Base-by-base conservation (phyloP, 2,329 filamentous ascomycete genomes). In the Drechslerella stenobrocha region DNA sequence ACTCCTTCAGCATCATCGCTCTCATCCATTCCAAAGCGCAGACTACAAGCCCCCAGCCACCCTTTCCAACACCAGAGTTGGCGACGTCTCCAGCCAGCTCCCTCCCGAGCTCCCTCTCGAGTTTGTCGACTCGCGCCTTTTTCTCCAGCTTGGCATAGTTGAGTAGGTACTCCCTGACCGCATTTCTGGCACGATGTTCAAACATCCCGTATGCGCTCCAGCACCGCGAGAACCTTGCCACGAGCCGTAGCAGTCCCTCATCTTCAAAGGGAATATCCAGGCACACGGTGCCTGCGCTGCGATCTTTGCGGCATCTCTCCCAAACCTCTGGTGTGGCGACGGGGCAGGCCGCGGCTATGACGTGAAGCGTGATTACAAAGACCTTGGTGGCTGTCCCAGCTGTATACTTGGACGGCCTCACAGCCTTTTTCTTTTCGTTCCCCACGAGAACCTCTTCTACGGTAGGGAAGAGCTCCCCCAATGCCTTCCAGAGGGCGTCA, bases 1-100 rank as follows among this genome's bases (percentile, higher is more conserved):
- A 96, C 69, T 89, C 84, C 57, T 85, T 84, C 44, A 95, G 77
- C 73, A 96, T 82, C 0, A 93, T 81, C 0, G 86, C 85, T 64
- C 87, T 81, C 18, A 87, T 82, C 87, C 87, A 90, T 72, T 90
- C 87, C 23, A 90, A 76, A 3, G 63, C 55, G 52, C 71, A 73
- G 42, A 71, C 70, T 1, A 69, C 61, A 30, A 74, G 32, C 1
- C 73, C 70, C 70, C 70, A 73, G 84, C 77, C 13, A 84, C 75
- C 8, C 80, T 82, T 5, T 81, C 82, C 15, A 3, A 60, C 37
- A 82, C 78, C 32, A 81, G 78, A 28, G 81, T 82, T 71, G 84
- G 83, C 70, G 84, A 84, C 20, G 82, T 72, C 11, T 78, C 77
- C n/a, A 80, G 79, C 65, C 83, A 83, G 0, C 7, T 73, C 74